Conservation (phyloP, 805 yeast species). For the Cyberlindnera subsufficiens region DNA sequence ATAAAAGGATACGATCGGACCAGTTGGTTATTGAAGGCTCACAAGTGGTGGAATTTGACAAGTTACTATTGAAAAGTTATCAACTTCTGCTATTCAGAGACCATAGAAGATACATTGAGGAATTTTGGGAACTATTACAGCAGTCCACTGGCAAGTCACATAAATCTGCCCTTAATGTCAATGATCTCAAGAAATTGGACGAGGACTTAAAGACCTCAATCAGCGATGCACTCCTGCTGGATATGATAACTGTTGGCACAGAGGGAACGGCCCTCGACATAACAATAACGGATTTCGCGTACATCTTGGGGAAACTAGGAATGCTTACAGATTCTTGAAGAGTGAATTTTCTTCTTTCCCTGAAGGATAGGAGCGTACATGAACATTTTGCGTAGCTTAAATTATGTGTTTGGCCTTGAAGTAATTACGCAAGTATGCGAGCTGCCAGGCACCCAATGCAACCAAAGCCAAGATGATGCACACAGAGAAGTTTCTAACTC, state of each 20-base stretch:
- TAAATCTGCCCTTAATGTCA: constrained; percentile 26
- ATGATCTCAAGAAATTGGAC: constrained; percentile 31
- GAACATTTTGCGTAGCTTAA: constrained; percentile 21
- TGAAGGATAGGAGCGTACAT: neutral
- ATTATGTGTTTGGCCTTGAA: constrained; percentile 83
- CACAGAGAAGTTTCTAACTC: constrained; percentile 85
- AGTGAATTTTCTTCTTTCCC: neutral
- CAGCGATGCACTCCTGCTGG: constrained; percentile 30
- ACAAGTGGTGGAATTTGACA: constrained; percentile 42
- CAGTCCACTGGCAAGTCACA: constrained; percentile 11
- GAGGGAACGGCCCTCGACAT: constrained; percentile 30
- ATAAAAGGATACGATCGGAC: constrained; percentile 16
- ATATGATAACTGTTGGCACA: constrained; percentile 41
- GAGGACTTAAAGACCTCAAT: constrained; percentile 27
- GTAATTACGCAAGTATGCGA: constrained; percentile 85
- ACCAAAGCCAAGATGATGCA: constrained; percentile 62
- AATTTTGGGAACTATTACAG: constrained; percentile 35
- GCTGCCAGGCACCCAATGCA: constrained; percentile 87
- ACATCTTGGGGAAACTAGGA: constrained; percentile 43
- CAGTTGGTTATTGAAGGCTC: constrained; percentile 35
- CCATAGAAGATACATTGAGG: constrained; percentile 30
- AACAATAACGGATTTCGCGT: constrained; percentile 41
- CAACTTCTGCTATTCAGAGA: constrained; percentile 35
- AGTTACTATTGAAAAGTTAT: constrained; percentile 33
- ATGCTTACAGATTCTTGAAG: neutral